These are phyloP conservation scores for Toxoplasma gondii DNA, from an alignment of 169 alveolate species.

Conservation along the genomic window DNA sequence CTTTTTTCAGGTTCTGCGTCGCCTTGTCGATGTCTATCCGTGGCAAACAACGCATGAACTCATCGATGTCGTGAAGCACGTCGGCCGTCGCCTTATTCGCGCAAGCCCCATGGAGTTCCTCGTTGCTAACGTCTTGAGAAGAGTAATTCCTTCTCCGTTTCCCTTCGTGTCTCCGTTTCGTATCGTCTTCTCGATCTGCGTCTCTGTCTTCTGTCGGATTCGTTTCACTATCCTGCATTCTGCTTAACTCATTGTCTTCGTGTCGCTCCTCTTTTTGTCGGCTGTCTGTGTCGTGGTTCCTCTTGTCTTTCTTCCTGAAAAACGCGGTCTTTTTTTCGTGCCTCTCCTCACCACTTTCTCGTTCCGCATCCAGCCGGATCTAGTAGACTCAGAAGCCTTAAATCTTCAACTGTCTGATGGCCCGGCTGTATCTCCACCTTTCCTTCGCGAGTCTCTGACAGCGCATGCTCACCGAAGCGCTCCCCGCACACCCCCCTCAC, in stretches of 20 bases:
- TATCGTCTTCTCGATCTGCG: neutral
- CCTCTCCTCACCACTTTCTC: no score
- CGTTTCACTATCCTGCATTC: neutral
- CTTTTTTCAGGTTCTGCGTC: conserved; percentile 1
- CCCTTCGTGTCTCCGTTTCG: neutral
- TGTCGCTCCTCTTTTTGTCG: neutral
- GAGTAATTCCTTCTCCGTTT: neutral
- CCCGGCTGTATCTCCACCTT: no score
- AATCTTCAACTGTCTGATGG: no score
- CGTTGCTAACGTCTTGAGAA: neutral
- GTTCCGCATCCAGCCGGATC: no score
- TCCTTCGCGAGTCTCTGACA: no score
- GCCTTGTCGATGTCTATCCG: conserved; percentile 27
- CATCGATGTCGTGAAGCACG: conserved; percentile 20
- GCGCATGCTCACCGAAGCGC: no score
- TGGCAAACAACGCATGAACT: conserved; percentile 37
- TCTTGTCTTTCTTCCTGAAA: no score
- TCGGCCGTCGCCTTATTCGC: conserved; percentile 39
- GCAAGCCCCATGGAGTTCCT: conserved; percentile 48
- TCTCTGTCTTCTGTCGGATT: neutral
- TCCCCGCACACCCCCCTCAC: no score
- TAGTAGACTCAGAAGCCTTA: no score
- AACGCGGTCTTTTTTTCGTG: no score
- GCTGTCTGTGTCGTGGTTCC: no score
- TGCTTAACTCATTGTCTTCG: neutral